A percentile compares a stretch with the other conserved stretches of the same genome.
Evolutionary conservation across 257 asterid species (phyloP).

Genomic region (Datura wrightii): DNA sequence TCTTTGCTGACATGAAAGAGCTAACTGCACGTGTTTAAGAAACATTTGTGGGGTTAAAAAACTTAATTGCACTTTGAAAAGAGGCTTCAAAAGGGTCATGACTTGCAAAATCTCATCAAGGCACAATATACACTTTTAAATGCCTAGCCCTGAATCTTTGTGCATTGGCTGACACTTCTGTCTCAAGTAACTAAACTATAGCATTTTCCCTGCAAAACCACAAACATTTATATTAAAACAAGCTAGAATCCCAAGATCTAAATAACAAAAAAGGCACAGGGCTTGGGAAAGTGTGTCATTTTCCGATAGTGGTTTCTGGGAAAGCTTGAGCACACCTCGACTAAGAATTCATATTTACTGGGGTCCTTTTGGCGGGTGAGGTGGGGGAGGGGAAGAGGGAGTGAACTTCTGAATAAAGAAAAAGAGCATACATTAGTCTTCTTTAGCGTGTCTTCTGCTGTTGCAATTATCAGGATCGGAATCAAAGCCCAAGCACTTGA

Average conservation of each 20-base stretch:
- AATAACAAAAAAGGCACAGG: not conserved
- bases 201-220: conserved; percentile 24
- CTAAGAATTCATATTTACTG: no score
- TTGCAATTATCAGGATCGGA: conserved; percentile 40
- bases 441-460: conserved; percentile 46
- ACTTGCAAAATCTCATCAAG: not conserved
- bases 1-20: not conserved
- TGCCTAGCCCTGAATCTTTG: not conserved
- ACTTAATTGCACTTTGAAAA: not conserved
- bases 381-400: not conserved
- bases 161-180: not conserved
- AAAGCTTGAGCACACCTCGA: not conserved
- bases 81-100: not conserved
- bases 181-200: not conserved
- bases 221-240: not conserved
- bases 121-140: not conserved
- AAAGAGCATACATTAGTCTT: conserved; percentile 46
- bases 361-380: no score
- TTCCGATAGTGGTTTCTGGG: not conserved
- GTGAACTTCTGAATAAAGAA: not conserved
- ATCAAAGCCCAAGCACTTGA: conserved; percentile 72
- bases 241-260: not conserved
- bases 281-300: not conserved
- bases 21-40: not conserved
- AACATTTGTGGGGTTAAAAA: conserved; percentile 12